Evolutionary conservation across 805 yeast species (phyloP).

Genomic region (Saitoella complicata): DNA sequence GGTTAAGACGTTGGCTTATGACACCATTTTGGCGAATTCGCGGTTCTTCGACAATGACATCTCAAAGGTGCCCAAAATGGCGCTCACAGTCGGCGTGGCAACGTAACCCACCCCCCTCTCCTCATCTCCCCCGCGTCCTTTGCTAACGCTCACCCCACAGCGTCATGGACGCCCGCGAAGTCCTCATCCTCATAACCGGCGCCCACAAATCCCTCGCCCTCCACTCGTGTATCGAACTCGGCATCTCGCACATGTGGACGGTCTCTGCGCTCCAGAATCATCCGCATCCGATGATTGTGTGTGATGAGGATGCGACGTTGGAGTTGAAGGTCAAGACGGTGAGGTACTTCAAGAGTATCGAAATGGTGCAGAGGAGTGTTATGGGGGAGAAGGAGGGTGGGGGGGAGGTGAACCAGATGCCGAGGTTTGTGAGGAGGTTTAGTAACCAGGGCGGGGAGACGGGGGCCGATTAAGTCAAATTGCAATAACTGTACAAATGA

Average conservation of each 20-base stretch:
- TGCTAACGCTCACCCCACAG: too few relatives aligned
- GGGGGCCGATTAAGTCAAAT: too few relatives aligned
- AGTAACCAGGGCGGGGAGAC: too few relatives aligned
- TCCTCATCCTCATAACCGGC: background rate
- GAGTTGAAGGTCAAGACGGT: background rate
- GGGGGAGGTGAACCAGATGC: too few relatives aligned
- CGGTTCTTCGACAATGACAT: conserved; percentile 29
- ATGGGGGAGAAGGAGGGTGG: too few relatives aligned
- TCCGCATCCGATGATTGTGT: background rate
- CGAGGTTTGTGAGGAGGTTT: too few relatives aligned
- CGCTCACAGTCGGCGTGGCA: background rate
- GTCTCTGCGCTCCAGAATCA: background rate
- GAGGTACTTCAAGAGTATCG: background rate
- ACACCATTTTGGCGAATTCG: conserved; percentile 39
- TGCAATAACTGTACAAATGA: too few relatives aligned
- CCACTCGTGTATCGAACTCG: background rate
- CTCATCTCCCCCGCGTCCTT: too few relatives aligned
- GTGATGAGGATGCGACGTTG: background rate
- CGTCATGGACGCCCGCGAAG: background rate
- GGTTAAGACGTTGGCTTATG: conserved; percentile 29
- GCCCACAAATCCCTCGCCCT: background rate
- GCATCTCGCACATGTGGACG: background rate
- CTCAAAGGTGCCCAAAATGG: background rate
- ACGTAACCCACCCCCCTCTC: background rate
- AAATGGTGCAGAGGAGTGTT: background rate